Conservation (phyloP, 2,329 filamentous ascomycete genomes). For the Chalaropsis thielavioides region DNA sequence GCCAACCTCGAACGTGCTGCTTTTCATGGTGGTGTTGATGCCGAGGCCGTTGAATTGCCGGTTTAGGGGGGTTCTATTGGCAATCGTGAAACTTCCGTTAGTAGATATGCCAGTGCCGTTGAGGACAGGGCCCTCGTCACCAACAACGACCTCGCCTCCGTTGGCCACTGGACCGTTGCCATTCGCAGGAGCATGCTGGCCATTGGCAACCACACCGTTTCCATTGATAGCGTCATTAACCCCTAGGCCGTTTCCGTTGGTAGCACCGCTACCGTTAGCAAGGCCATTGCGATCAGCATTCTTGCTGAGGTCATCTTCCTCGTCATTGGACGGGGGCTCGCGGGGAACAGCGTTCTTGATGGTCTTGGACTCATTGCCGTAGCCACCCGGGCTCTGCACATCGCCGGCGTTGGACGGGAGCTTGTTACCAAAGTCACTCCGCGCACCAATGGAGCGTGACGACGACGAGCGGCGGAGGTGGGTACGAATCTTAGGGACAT, state of each 20-base stretch:
- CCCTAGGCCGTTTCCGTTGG: neutral
- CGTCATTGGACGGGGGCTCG: neutral
- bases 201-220: neutral
- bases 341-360: slow-evolving; percentile 3
- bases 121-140: neutral
- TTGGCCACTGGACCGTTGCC: neutral
- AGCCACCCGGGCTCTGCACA: neutral
- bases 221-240: neutral
- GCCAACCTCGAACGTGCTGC: neutral
- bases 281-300: neutral
- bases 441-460: slow-evolving; percentile 65
- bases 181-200: neutral
- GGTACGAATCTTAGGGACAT: slow-evolving; percentile 22
- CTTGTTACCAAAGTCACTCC: slow-evolving; percentile 53
- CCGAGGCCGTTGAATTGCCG: neutral
- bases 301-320: neutral
- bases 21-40: neutral
- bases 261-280: no score
- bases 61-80: neutral
- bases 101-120: neutral
- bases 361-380: neutral
- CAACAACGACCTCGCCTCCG: neutral
- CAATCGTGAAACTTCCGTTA: neutral
- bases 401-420: neutral
- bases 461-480: slow-evolving; percentile 63